These are phyloP conservation scores for Suillus subalutaceus DNA, from an alignment of 768 basidiomycete species.

Conservation along the genomic window DNA sequence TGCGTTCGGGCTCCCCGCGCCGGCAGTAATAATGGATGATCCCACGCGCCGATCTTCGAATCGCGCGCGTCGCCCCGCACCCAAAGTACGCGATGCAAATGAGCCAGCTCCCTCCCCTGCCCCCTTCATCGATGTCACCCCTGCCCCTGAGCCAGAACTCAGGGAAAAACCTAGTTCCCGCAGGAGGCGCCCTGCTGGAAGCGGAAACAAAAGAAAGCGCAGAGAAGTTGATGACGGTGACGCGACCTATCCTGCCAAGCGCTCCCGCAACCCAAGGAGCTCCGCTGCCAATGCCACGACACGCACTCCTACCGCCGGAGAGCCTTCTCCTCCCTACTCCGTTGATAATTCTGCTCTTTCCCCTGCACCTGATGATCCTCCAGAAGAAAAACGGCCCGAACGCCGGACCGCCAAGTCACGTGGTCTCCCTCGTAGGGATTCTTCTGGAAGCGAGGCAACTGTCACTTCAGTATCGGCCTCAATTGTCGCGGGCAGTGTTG, in stretches of 20 bases:
- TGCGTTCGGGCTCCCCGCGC: slow-evolving; percentile 56
- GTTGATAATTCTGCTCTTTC: slow-evolving; percentile 29
- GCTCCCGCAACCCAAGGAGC: slow-evolving; percentile 55
- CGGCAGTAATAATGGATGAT: slow-evolving; percentile 45
- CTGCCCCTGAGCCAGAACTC: slow-evolving; percentile 38
- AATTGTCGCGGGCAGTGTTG: slow-evolving; percentile 28
- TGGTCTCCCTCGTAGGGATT: slow-evolving; percentile 46
- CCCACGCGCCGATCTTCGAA: slow-evolving; percentile 44
- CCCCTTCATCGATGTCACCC: slow-evolving; percentile 20
- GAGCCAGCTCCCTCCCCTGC: slow-evolving; percentile 38
- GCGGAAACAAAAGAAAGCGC: slow-evolving; percentile 57
- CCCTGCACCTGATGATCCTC: slow-evolving; percentile 28
- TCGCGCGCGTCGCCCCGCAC: slow-evolving; percentile 49
- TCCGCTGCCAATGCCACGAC: slow-evolving; percentile 24
- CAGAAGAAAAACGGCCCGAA: slow-evolving; percentile 40
- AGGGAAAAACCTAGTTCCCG: slow-evolving; percentile 54
- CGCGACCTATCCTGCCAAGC: slow-evolving; percentile 72
- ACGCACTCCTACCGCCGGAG: slow-evolving; percentile 38
- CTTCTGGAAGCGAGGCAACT: slow-evolving; percentile 55
- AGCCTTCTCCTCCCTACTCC: slow-evolving; percentile 43
- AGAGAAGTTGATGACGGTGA: slow-evolving; percentile 66
- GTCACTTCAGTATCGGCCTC: slow-evolving; percentile 38
- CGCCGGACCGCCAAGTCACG: slow-evolving; percentile 54
- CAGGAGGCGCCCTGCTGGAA: slow-evolving; percentile 43
- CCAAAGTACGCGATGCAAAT: slow-evolving; percentile 51